Evolutionary conservation across 2,329 filamentous ascomycete species (phyloP).

Genomic region (Phyllosticta citrichinensis): DNA sequence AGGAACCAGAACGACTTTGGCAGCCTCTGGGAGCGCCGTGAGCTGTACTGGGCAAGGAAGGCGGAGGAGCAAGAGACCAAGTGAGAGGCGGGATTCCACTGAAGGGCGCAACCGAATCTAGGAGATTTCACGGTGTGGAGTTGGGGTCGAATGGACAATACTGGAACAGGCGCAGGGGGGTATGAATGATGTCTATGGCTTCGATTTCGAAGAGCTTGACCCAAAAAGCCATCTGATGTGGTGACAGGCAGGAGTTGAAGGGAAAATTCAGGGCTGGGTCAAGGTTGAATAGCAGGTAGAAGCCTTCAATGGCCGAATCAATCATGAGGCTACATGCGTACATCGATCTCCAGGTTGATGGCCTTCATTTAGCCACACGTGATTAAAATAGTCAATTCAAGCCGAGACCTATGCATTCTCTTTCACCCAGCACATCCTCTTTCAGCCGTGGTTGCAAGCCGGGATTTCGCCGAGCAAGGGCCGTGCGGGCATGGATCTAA

Average conservation of each 20-base stretch:
- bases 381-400: neutral
- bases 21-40: slow-evolving; percentile 10
- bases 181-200: neutral
- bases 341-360: too few species aligned
- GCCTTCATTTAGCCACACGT: too few species aligned
- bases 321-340: too few species aligned
- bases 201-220: too few species aligned
- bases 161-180: neutral
- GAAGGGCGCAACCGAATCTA: neutral
- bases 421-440: too few species aligned
- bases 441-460: neutral
- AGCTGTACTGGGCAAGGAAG: slow-evolving; percentile 9
- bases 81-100: neutral
- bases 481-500: neutral
- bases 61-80: neutral
- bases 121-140: neutral
- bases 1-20: slow-evolving; percentile 14
- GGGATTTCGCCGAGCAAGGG: neutral
- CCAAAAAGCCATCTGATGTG: neutral
- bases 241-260: neutral
- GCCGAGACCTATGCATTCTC: too few species aligned
- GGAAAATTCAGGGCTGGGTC: neutral
- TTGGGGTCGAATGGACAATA: neutral
- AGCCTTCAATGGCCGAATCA: neutral
- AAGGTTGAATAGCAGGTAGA: neutral